Percentiles rank a stretch among this genome's conserved stretches.
Conservation (phyloP, 2,329 filamentous ascomycete species). For the Aspergillus arachidicola region DNA sequence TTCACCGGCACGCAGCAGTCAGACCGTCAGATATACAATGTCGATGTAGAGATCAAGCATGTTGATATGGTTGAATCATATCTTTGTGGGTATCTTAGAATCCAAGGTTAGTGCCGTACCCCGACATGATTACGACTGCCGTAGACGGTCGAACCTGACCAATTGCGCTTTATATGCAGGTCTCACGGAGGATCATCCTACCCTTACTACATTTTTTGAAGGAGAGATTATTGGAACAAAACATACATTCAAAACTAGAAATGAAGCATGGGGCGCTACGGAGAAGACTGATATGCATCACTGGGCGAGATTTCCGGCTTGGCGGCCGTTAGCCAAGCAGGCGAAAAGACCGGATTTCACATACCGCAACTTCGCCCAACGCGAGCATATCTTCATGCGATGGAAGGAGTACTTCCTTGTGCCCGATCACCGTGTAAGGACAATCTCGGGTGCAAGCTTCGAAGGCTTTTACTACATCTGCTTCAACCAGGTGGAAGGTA, state of each 20-base stretch:
- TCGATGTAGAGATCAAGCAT: conserved; percentile 95
- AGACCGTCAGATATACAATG: conserved; percentile 89
- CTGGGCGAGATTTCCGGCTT: conserved; percentile 88
- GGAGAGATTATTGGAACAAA: conserved; percentile 96
- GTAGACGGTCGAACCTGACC: conserved; percentile 2
- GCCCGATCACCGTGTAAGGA: conserved; percentile 87
- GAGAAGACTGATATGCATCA: conserved; percentile 91
- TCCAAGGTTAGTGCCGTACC: conserved; percentile 68
- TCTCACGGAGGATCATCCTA: conserved; percentile 91
- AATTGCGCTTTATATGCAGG: conserved; percentile 54
- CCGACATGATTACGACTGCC: not conserved
- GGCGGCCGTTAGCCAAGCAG: conserved; percentile 72
- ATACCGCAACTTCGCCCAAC: conserved; percentile 71
- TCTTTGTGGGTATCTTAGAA: conserved; percentile 90
- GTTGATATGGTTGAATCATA: conserved; percentile 94
- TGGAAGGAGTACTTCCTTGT: conserved; percentile 99
- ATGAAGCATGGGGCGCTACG: conserved; percentile 87
- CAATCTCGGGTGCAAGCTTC: conserved; percentile 91
- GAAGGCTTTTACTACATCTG: conserved; percentile 99
- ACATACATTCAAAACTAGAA: conserved; percentile 89
- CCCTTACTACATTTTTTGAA: conserved; percentile 97
- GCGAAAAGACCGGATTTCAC: conserved; percentile 61
- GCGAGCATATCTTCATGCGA: conserved; percentile 94
- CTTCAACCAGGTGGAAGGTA: conserved; percentile 88
- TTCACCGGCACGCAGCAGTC: conserved; percentile 92